These are phyloP conservation scores for Coemansia sp. DNA, from an alignment of 192 early-diverging fungal species.

Conservation along the genomic window DNA sequence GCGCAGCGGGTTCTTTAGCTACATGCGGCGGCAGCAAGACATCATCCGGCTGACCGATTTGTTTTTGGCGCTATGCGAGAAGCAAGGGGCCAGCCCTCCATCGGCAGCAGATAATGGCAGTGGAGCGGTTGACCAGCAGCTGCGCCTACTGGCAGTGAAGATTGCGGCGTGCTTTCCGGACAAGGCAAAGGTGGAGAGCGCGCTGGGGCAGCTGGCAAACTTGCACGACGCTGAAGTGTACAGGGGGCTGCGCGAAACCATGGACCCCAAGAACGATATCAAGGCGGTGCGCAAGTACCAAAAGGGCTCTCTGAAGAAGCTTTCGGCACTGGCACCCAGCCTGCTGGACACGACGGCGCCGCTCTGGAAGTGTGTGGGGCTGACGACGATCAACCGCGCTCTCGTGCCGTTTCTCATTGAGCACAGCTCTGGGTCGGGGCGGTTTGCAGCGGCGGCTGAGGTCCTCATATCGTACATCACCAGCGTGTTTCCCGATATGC, in stretches of 20 bases:
- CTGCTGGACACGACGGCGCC: constrained; percentile 69
- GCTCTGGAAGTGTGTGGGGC: constrained; percentile 70
- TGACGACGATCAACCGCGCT: constrained; percentile 72
- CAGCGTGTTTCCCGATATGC: constrained; percentile 44
- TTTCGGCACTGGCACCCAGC: constrained; percentile 61
- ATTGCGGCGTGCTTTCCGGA: constrained; percentile 66
- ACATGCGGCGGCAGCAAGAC: constrained; percentile 71
- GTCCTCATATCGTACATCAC: constrained; percentile 26
- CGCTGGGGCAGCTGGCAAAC: constrained; percentile 68
- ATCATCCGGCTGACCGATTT: constrained; percentile 57
- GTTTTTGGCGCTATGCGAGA: constrained; percentile 64
- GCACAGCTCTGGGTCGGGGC: constrained; percentile 26
- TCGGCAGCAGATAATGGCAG: constrained; percentile 42
- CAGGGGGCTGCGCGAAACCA: constrained; percentile 64
- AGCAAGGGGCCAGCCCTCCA: constrained; percentile 49
- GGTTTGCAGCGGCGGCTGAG: constrained; percentile 19
- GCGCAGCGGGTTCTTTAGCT: constrained; percentile 68
- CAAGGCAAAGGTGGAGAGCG: constrained; percentile 55
- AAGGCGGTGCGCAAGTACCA: constrained; percentile 70
- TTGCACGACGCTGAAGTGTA: constrained; percentile 66
- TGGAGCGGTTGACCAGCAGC: constrained; percentile 47
- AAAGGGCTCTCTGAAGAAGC: constrained; percentile 64
- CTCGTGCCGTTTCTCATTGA: constrained; percentile 56
- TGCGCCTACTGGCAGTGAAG: constrained; percentile 55
- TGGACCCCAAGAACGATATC: constrained; percentile 67